Conservation (phyloP, 441 rosid species). For the Eutrema salsugineum region DNA sequence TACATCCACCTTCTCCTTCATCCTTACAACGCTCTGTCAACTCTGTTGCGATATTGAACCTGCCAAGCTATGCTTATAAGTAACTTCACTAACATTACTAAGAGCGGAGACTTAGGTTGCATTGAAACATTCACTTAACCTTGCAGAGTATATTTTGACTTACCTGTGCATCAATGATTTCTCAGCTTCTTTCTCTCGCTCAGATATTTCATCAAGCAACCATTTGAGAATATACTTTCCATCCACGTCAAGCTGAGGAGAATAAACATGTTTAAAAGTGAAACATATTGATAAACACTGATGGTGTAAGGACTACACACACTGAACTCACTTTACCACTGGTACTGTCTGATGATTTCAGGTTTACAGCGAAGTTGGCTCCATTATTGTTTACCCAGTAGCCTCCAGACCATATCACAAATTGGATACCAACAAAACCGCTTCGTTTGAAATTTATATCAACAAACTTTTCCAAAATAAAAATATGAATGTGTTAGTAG, state of each 20-base stretch:
- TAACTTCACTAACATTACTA: neutral
- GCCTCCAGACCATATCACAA: conserved; percentile 58
- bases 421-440: conserved; percentile 53
- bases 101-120: neutral
- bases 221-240: conserved; percentile 49
- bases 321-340: conserved; percentile 41
- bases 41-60: conserved; percentile 68
- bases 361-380: conserved; percentile 41
- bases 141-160: conserved; percentile 1
- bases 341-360: conserved; percentile 32
- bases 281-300: conserved; percentile 1
- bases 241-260: conserved; percentile 37
- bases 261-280: neutral
- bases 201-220: conserved; percentile 65
- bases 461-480: conserved; percentile 34
- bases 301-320: neutral
- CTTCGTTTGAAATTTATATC: conserved; percentile 52
- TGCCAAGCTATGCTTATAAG: conserved; percentile 29
- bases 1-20: conserved; percentile 55
- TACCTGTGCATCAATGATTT: conserved; percentile 74
- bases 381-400: conserved; percentile 64
- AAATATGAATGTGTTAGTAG: conserved; percentile 4
- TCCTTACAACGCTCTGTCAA: conserved; percentile 53
- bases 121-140: neutral
- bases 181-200: conserved; percentile 64